These are phyloP conservation scores for Ampelocalamus luodianensis DNA, from an alignment of 176 grass and related monocot species.

Conservation along the genomic window DNA sequence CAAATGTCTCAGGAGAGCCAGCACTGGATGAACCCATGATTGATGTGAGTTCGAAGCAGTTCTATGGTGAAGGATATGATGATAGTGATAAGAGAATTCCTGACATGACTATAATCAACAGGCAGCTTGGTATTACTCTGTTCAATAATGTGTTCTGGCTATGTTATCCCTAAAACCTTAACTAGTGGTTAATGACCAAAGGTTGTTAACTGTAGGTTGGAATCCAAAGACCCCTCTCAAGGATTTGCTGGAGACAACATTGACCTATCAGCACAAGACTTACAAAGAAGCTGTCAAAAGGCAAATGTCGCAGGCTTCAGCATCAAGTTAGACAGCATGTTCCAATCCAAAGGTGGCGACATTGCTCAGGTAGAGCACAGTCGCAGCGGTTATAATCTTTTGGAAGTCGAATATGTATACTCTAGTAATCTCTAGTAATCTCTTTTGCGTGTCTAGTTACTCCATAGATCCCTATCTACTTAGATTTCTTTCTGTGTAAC, in stretches of 20 bases:
- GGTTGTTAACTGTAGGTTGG: constrained; percentile 66
- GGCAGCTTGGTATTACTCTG: constrained; percentile 72
- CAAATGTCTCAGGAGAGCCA: constrained; percentile 75
- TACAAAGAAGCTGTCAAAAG: constrained; percentile 90
- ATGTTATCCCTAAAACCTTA: neutral
- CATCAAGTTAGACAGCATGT: constrained; percentile 54
- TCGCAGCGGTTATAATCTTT: constrained; percentile 30
- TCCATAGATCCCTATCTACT: constrained; percentile 22
- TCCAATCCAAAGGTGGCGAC: neutral
- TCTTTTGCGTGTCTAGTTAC: constrained; percentile 40
- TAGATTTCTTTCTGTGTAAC: constrained; percentile 32
- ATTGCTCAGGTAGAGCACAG: neutral
- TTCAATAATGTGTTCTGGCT: neutral
- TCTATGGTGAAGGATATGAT: constrained; percentile 97
- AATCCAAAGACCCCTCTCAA: constrained; percentile 85
- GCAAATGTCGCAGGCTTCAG: constrained; percentile 65
- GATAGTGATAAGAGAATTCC: constrained; percentile 94
- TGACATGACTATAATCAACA: constrained; percentile 91
- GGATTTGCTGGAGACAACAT: constrained; percentile 87
- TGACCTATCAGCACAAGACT: constrained; percentile 93
- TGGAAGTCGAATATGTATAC: constrained; percentile 35
- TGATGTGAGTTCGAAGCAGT: constrained; percentile 83
- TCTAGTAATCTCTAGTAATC: constrained; percentile 38
- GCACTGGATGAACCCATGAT: constrained; percentile 69
- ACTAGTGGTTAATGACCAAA: neutral